Evolutionary conservation across 352 stramenopile genomes (phyloP), one percentile per base, ranked within the genome.

Genomic region (Globisporangium rhizosaccharum): DNA sequence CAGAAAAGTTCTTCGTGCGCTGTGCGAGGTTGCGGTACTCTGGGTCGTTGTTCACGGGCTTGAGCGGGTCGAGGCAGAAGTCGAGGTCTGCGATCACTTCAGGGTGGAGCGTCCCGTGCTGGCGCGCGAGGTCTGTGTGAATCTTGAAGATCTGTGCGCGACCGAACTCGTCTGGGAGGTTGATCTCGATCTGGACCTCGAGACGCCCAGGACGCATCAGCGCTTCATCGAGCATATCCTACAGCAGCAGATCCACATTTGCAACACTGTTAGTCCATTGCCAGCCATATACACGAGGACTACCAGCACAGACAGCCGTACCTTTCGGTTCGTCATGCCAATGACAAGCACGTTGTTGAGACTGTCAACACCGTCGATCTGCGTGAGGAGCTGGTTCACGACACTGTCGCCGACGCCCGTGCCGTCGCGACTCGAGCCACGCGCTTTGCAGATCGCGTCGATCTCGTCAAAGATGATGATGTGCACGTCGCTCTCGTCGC

Each of bases 381-480:
- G 99, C 37, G 94, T 98, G 41, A 99, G 82, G 26, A 99, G 72
- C 82, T 99, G 97, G 72, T 99, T 99, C 56, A 99, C 98, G 17
- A 99, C 97, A 14, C 85, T 98, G 72, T 99, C 97, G 28, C 87
- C 88, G 28, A 99, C 97, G 46, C 97, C 97, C 3, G 97, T 99
- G 54, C 96, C 85, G 66, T 98, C 96, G 45, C 85, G 82, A 51
- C 80, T 92, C 50, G 77, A 87, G 54, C 97, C 97, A 73, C 98
- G 91, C 51, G 90, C 65, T 71, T 99, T 99, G 72, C 96, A 99
- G 73, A 99, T 99, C 37, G 98, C 97, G 81, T 99, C 98, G 74
- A 99, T 99, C 75, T 99, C 97, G 76, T 99, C 97, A 66, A 99
- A 98, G 70, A 99, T 99, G 70, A 99, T 98, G 69, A 99, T 99